Evolutionary conservation across 23 red algal genomes (phyloP).

Genomic region (Chondrus crispus): DNA sequence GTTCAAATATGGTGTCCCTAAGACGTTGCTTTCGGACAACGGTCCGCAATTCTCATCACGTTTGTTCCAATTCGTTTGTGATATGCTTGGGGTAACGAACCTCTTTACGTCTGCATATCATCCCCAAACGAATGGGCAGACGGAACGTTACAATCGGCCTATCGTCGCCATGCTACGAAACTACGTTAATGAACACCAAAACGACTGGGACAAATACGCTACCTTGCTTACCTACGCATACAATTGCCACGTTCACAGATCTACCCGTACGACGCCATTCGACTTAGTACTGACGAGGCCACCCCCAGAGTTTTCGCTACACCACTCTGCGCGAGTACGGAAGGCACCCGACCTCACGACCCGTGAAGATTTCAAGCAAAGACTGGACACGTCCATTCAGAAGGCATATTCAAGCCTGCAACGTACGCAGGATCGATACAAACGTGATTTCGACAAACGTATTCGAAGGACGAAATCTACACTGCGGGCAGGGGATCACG

Average conservation of each 20-base stretch:
- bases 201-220: background rate
- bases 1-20: too few relatives aligned
- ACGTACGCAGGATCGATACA: background rate
- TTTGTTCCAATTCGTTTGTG: too few relatives aligned
- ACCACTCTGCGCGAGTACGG: background rate
- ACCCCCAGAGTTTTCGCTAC: background rate
- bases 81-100: too few relatives aligned
- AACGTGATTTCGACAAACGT: background rate
- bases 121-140: too few relatives aligned
- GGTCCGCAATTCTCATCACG: too few relatives aligned
- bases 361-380: background rate
- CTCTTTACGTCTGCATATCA: too few relatives aligned
- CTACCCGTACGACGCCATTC: background rate
- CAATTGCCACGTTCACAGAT: background rate
- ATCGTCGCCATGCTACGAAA: background rate
- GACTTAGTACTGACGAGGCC: background rate
- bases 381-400: background rate
- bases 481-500: background rate
- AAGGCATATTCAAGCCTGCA: background rate
- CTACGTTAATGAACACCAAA: background rate
- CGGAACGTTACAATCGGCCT: too few relatives aligned
- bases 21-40: too few relatives aligned
- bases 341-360: background rate
- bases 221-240: background rate
- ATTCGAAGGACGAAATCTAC: background rate